These are phyloP conservation scores for Aspergillus proliferans DNA, from an alignment of 2,329 filamentous ascomycete genomes.

Conservation along the genomic window DNA sequence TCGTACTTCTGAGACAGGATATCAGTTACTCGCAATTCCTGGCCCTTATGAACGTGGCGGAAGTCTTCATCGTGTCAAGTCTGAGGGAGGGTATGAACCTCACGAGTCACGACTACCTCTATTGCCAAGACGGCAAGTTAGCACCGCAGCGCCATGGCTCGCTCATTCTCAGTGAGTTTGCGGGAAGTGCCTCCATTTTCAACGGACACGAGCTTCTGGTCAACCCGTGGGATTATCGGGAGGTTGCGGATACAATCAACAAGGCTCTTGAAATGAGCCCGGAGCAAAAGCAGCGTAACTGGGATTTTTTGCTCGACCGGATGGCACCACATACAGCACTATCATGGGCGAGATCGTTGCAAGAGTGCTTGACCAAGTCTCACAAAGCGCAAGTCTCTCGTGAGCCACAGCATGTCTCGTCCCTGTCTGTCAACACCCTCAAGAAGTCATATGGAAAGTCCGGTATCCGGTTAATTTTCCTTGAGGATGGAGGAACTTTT, in stretches of 20 bases:
- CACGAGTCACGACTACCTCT: conserved; percentile 85
- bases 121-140: conserved; percentile 76
- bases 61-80: conserved; percentile 86
- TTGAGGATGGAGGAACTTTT: conserved; percentile 85
- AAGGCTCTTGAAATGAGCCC: conserved; percentile 72
- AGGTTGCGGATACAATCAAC: conserved; percentile 79
- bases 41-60: conserved; percentile 80
- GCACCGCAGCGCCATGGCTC: conserved; percentile 72
- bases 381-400: conserved; percentile 74
- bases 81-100: conserved; percentile 96
- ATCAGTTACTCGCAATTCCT: conserved; percentile 88
- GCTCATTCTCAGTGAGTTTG: conserved; percentile 89
- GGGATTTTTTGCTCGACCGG: conserved; percentile 63
- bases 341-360: conserved; percentile 71
- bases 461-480: conserved; percentile 67
- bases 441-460: conserved; percentile 59
- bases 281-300: conserved; percentile 66
- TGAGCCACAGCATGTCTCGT: conserved; percentile 73
- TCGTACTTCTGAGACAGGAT: conserved; percentile 88
- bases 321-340: conserved; percentile 74
- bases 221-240: conserved; percentile 90
- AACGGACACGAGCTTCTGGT: conserved; percentile 71
- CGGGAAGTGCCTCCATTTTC: conserved; percentile 81
- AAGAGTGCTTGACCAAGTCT: conserved; percentile 62
- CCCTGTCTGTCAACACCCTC: conserved; percentile 62